Base-by-base conservation (phyloP, 257 asterid species). In the Primulina eburnea region DNA sequence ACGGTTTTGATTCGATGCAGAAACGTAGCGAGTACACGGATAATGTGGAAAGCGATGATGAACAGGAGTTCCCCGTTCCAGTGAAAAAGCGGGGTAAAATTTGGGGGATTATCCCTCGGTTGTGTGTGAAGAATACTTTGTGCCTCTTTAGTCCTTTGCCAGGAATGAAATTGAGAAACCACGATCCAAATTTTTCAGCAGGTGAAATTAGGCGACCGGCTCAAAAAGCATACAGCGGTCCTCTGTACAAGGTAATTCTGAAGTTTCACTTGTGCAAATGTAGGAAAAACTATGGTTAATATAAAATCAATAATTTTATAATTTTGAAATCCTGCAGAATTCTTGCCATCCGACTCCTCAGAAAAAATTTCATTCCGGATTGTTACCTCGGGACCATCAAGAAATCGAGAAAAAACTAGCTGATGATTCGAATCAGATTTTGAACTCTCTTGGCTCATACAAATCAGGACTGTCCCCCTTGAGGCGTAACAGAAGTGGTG, bases 221-320 rank as follows among this genome's bases (percentile, higher is more conserved):
- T n/a, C 84, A 96, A 82, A 89, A 81, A 62, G 87, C 97, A 0
- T 86, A 76, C 56, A 94, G 99, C 76, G 99, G 99, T 65, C 97
- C 99, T 67, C 85, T 94, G 33, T 90, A 86, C 62, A 89, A 88
- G 97, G 97, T 90, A 78, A 65, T 12, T 56, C 33, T 50, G 8
- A 50, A 16, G 7, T 50, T 50, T 47, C 14, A 16, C 56, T 75
- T 35, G 5, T 50, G 43, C 63, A 29, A 6, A 47, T 47, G 56
- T 47, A 14, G 18, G 3, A 17, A 50, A 50, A 50, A 16, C 21
- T 55, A 26, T 26, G 17, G 69, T 55, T 24, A 14, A 8, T 17
- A 20, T 71, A 26, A 30, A 62, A 28, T 29, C 24, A 11, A 50
- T 28, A 66, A 37, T 24, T 64, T 32, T 64, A 76, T 58, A 53